Evolutionary conservation across 2,329 filamentous ascomycete species (phyloP).

Genomic region (Ceratocystis variospora): DNA sequence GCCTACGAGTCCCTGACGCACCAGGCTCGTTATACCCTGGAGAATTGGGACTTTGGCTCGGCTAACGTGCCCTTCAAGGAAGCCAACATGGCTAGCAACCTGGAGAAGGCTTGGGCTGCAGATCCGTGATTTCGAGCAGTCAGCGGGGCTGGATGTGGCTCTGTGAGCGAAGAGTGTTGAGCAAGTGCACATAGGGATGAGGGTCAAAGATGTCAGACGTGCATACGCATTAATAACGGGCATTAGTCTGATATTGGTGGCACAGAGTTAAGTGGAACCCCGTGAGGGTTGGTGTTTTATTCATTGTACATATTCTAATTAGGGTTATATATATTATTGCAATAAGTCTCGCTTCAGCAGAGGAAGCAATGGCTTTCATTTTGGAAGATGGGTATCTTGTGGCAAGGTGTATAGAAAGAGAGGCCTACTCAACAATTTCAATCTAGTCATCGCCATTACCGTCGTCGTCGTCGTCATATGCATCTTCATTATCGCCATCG

Average conservation of each 20-base stretch:
- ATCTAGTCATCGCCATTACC: not conserved
- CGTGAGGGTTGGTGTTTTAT: not conserved
- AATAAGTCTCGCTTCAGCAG: not conserved
- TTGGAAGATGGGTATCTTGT: not conserved
- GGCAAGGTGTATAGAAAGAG: not conserved
- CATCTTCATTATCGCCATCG: not conserved
- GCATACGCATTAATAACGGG: not conserved
- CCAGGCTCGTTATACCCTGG: conserved; percentile 27
- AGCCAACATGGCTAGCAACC: conserved; percentile 23
- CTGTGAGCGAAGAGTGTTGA: not conserved
- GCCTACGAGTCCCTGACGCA: conserved; percentile 32
- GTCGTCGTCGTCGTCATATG: too few species aligned
- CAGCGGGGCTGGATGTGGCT: conserved; percentile 23
- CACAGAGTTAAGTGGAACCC: not conserved
- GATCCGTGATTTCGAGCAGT: not conserved
- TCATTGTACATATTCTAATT: not conserved
- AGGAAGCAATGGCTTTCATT: not conserved
- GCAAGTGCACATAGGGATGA: not conserved
- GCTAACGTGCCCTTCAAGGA: conserved; percentile 32
- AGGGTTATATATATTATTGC: not conserved
- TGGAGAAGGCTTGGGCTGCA: conserved; percentile 16
- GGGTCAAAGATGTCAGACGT: not conserved
- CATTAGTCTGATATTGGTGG: not conserved
- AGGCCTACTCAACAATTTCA: not conserved
- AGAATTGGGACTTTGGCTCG: conserved; percentile 29